Evolutionary conservation across 768 basidiomycete genomes (phyloP), one percentile per base, ranked within the genome.

Genomic region (Serendipita vermifera): DNA sequence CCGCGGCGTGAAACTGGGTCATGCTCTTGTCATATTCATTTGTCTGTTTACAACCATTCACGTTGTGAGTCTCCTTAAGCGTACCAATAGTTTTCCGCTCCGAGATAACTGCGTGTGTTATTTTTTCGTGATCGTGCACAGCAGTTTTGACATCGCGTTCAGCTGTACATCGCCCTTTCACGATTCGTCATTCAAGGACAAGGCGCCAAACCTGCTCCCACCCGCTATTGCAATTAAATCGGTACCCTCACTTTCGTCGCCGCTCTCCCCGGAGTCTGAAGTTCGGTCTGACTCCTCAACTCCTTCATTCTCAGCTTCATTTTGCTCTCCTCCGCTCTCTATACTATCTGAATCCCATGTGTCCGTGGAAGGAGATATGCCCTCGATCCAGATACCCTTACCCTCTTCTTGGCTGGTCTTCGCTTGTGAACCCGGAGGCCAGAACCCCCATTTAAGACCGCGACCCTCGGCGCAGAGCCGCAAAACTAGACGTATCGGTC

Each of bases 381-480:
- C 31, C 56, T 27, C 55, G 53, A 41, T 53, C 55, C 33, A 56
- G 17, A 36, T 48, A 22, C 58, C 63, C 53, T 59, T 11, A 40
- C 55, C 6, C 38, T 15, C n/a, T 59, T 33, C 36, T 57, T 56
- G 17, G 33, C 46, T 0, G 15, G n/a, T n/a, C n/a, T n/a, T n/a
- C n/a, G n/a, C n/a, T 17, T 57, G 60, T 3, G 63, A 64, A 1
- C 65, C 76, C 11, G 84, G 82, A 5, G 90, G 89, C 80, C 83
- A 85, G 68, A 92, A 93, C 29, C 79, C 85, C 91, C 91, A 96
- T 20, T 73, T 71, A 40, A 94, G 73, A 29, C 17, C 32, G 59
- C 73, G 76, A 20, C 85, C 87, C 68, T 96, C 91, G 0, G 90
- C 85, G 24, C 93, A 70, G n/a, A 78, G 69, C 41, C 90, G 79